Conservation (phyloP, 2,329 filamentous ascomycete species). For the Didymellaceae sp. region DNA sequence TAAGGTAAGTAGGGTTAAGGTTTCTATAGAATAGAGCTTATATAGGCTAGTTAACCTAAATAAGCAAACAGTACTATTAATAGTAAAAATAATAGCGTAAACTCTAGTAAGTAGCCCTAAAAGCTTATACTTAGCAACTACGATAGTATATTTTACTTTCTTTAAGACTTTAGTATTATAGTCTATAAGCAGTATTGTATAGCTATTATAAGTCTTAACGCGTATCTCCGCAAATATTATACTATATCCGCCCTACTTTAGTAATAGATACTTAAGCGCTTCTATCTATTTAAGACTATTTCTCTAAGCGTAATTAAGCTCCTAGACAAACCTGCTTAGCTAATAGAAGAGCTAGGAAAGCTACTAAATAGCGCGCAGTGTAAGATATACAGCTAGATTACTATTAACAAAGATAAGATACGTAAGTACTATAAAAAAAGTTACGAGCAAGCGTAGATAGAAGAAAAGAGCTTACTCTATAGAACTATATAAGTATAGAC, state of each 20-base stretch:
- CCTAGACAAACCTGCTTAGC: background rate
- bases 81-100: too few species aligned
- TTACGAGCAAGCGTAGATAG: background rate
- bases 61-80: too few species aligned
- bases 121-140: too few species aligned
- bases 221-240: background rate
- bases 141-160: background rate
- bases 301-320: constrained; percentile 3
- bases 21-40: too few species aligned
- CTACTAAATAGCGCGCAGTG: too few species aligned
- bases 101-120: too few species aligned
- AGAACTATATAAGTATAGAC: constrained; percentile 10
- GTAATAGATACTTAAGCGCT: background rate
- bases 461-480: constrained; percentile 3
- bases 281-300: background rate
- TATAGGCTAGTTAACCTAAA: too few species aligned
- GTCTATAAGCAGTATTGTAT: background rate
- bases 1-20: background rate
- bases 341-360: too few species aligned
- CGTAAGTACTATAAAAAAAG: background rate
- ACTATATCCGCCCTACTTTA: background rate
- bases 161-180: background rate
- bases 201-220: background rate
- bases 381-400: background rate
- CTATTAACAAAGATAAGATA: background rate